Conservation (phyloP, 2,329 filamentous ascomycete species). For the Lecanoromycetidae sp. region DNA sequence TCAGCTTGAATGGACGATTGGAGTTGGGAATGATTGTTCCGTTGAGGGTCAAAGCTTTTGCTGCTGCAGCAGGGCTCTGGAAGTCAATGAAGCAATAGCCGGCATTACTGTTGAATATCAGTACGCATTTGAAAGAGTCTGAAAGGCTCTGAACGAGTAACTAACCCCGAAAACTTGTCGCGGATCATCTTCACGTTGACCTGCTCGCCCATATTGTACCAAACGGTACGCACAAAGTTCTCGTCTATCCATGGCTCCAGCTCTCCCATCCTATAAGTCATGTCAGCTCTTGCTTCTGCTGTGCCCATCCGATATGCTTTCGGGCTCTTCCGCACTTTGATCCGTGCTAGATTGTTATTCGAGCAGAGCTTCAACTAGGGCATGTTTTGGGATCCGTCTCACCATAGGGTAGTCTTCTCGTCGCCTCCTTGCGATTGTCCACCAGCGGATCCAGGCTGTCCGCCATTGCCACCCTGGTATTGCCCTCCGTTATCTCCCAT, state of each 20-base stretch:
- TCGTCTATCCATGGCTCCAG: conserved; percentile 99
- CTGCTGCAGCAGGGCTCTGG: conserved; percentile 64
- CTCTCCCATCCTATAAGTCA: conserved; percentile 79
- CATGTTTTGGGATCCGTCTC: conserved; percentile 18
- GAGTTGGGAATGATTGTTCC: conserved; percentile 86
- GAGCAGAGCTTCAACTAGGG: too few species aligned
- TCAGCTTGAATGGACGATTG: conserved; percentile 90
- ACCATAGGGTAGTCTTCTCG: conserved; percentile 44
- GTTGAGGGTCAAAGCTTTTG: conserved; percentile 82
- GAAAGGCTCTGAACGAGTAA: conserved; percentile 12
- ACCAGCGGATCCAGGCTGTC: conserved; percentile 29
- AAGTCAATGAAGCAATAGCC: conserved; percentile 99
- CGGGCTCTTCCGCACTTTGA: too few species aligned
- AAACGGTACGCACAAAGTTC: conserved; percentile 93
- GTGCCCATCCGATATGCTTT: too few species aligned
- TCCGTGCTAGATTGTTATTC: too few species aligned
- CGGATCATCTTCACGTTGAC: conserved; percentile 99
- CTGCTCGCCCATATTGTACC: conserved; percentile 81
- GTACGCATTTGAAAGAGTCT: conserved; percentile 26
- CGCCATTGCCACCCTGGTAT: conserved; percentile 38
- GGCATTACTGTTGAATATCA: conserved; percentile 60
- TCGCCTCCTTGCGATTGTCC: conserved; percentile 30
- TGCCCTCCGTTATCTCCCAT: conserved; percentile 43
- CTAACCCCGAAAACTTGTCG: conserved; percentile 95
- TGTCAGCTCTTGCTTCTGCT: conserved; percentile 5